These are phyloP conservation scores for Ustilago trichophora DNA, from an alignment of 1,284 basidiomycete species.

Conservation along the genomic window DNA sequence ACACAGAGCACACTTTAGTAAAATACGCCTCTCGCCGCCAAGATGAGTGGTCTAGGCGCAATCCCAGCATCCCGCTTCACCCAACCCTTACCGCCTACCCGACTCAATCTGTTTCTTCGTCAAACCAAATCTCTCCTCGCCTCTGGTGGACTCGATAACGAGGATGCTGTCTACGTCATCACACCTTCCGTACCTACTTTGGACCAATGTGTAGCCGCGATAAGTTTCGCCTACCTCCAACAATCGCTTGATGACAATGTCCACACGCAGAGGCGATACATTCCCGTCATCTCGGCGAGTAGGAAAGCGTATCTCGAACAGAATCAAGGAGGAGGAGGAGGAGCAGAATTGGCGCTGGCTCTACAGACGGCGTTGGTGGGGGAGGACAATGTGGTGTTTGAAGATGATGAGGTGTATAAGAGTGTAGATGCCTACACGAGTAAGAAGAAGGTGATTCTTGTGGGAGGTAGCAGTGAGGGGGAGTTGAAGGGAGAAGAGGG, in stretches of 20 bases:
- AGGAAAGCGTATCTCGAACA: too few species aligned
- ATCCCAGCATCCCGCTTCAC: slow-evolving; percentile 25
- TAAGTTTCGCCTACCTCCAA: slow-evolving; percentile 27
- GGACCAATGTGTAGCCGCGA: slow-evolving; percentile 34
- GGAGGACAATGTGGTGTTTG: slow-evolving; percentile 31
- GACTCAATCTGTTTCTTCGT: slow-evolving; percentile 41
- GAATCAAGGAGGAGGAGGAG: too few species aligned
- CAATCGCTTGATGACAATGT: slow-evolving; percentile 12
- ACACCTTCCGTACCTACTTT: slow-evolving; percentile 20
- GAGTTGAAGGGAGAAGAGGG: slow-evolving; percentile 10
- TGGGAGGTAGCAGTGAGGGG: slow-evolving; percentile 20
- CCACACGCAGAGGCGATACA: slow-evolving; percentile 33
- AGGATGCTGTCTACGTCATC: slow-evolving; percentile 41
- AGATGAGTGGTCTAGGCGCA: slow-evolving; percentile 33
- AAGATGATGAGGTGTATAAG: slow-evolving; percentile 39
- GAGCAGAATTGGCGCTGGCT: slow-evolving; percentile 26
- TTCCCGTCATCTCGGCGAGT: slow-evolving; percentile 31
- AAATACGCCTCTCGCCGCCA: too few species aligned
- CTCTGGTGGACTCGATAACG: slow-evolving; percentile 38
- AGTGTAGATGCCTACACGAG: slow-evolving; percentile 33
- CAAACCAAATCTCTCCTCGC: slow-evolving; percentile 37
- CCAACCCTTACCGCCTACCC: slow-evolving; percentile 32
- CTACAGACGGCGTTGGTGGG: slow-evolving; percentile 33
- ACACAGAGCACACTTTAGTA: too few species aligned
- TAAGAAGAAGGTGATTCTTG: slow-evolving; percentile 36